Evolutionary conservation across 2,329 filamentous ascomycete species (phyloP), one percentile per base, ranked within the genome.

Genomic region (Phoma sp.): DNA sequence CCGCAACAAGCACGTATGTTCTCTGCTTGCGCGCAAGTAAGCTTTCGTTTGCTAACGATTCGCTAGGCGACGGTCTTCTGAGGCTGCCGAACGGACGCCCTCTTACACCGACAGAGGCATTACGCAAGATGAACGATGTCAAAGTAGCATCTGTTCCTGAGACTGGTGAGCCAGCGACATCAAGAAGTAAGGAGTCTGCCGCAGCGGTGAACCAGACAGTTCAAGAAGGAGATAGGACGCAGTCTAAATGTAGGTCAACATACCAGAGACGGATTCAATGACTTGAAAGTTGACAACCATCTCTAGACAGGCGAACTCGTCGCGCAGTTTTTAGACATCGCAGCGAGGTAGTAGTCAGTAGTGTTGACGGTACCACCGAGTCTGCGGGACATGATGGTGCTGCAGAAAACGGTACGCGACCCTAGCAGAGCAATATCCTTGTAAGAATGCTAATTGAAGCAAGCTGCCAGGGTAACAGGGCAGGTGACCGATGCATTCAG

Each of bases 41-140:
- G 15, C 7, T 12, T 6, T 5, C 14, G 2, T 3, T 37, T 20
- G 12, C 37, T 49, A 40, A 42, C 11, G 2, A 4, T 7, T 26
- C 7, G 9, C 11, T 4, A 53, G 50, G 20, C 2, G 50, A 53
- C 7, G 12, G 14, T 10, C 20, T 53, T 9, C 20, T 53, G 11
- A 30, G 30, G 4, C 12, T 30, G 4, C 50, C 50, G 2, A 47
- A 33, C n/a, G 32, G 43, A 6, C 15, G 15, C 3, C 11, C 17
- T 12, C 5, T 42, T 1, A 33, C 33, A 14, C 43, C 50, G 1
- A 43, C 30, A 4, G 38, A 42, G 7, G 32, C 20, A 18, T 4
- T 53, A 7, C 32, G 21, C 4, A 15, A 42, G 17, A 15, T 7
- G 2, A n/a, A 14, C 2, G 17, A 34, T 17, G 30, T 17, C 2